Percentiles rank a stretch among this genome's conserved stretches.
phyloP scores from a whole-genome alignment of 805 yeast species.

The Debaryomyces prosopidis region DNA sequence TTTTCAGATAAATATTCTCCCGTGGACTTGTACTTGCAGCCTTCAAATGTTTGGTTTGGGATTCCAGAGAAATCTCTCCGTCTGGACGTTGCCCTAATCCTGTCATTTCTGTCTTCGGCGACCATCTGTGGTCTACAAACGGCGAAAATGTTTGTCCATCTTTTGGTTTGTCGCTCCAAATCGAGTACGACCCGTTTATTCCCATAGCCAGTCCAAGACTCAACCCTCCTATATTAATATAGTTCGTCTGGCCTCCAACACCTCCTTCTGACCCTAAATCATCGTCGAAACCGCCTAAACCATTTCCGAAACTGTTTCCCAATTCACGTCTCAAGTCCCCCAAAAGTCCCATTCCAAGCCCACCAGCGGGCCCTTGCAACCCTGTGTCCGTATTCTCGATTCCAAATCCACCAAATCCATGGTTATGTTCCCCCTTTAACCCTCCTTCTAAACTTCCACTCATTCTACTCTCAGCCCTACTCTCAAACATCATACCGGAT shows the following conservation, averaged over 20 bases:
- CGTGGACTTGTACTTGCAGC: background rate
- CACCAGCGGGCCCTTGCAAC: no score
- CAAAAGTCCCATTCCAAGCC: conserved; percentile 4
- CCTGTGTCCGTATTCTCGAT: no score
- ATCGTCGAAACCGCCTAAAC: conserved; percentile 2
- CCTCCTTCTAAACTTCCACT: no score
- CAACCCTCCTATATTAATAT: background rate
- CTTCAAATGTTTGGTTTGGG: no score
- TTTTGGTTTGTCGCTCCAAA: background rate
- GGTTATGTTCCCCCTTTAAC: no score
- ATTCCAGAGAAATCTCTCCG: no score
- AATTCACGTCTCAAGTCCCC: background rate
- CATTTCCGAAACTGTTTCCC: background rate
- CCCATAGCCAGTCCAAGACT: background rate
- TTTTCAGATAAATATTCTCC: conserved; percentile 13
- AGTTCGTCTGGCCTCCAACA: background rate
- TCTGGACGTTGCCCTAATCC: no score
- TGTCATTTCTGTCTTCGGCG: background rate
- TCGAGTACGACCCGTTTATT: conserved; percentile 3
- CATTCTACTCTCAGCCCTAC: no score
- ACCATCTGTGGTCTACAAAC: background rate
- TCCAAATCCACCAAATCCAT: no score
- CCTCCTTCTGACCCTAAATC: conserved; percentile 3
- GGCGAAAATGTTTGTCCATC: conserved; percentile 5
- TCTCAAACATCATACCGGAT: no score